Percentiles rank a stretch among this genome's conserved stretches.
phyloP scores from a whole-genome alignment of 345 rosid species.

The Brassica cretica region DNA sequence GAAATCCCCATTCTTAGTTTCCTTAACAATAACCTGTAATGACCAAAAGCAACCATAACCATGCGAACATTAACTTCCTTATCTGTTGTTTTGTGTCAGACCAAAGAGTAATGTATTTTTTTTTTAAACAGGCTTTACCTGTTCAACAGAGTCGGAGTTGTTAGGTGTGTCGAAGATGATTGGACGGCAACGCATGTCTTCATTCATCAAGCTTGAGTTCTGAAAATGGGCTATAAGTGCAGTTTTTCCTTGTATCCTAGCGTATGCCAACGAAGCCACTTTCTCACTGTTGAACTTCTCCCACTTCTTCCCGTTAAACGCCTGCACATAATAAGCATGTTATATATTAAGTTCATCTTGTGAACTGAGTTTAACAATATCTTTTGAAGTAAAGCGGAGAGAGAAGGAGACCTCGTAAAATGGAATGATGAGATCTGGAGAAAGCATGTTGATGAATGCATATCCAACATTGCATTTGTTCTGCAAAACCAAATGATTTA shows the following conservation, averaged over 20 bases:
- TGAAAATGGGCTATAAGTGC: conserved; percentile 83
- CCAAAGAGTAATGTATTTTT: neutral
- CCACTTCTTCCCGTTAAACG: conserved; percentile 90
- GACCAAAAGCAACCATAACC: neutral
- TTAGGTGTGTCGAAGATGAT: conserved; percentile 74
- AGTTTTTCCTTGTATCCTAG: conserved; percentile 76
- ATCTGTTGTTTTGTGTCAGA: neutral
- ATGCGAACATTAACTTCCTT: neutral
- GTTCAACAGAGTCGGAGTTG: conserved; percentile 43
- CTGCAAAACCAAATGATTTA: conserved; percentile 42
- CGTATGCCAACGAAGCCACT: conserved; percentile 86
- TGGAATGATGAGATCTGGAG: conserved; percentile 69
- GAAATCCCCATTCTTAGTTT: conserved; percentile 26
- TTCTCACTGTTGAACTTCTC: conserved; percentile 91
- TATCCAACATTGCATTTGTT: conserved; percentile 92
- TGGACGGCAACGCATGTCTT: conserved; percentile 87
- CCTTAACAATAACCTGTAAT: conserved; percentile 27
- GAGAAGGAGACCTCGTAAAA: conserved; percentile 63
- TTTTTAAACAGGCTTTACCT: conserved; percentile 36
- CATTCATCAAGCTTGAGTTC: conserved; percentile 90
- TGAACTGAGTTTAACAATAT: neutral
- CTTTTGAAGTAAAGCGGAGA: neutral
- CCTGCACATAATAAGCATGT: conserved; percentile 42
- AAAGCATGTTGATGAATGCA: conserved; percentile 83
- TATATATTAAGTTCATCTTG: neutral